Conservation (phyloP, 1,284 basidiomycete genomes). For the Chondrostereum purpureum region DNA sequence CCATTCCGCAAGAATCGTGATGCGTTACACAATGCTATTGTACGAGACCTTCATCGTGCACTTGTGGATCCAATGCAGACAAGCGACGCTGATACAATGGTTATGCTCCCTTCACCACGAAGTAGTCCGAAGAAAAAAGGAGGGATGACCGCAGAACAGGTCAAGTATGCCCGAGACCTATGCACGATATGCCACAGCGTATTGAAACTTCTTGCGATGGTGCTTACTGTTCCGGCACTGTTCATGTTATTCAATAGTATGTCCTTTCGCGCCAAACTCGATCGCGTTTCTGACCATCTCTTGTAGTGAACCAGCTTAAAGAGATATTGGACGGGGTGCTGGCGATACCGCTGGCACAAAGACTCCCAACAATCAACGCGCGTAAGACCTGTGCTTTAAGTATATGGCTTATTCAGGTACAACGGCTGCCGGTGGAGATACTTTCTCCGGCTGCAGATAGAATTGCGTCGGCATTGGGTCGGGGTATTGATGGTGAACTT, state of each 20-base stretch:
- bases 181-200: constrained; percentile 64
- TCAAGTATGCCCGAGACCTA: constrained; percentile 69
- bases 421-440: constrained; percentile 56
- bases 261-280: constrained; percentile 18
- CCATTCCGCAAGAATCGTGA: constrained; percentile 50
- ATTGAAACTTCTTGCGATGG: constrained; percentile 51
- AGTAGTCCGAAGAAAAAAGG: constrained; percentile 50
- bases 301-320: constrained; percentile 49
- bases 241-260: constrained; percentile 56
- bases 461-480: constrained; percentile 61
- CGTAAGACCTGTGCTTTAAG: constrained; percentile 75
- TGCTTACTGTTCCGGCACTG: constrained; percentile 54
- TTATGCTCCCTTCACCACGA: constrained; percentile 37
- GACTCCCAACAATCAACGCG: constrained; percentile 69
- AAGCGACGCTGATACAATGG: constrained; percentile 22
- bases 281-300: constrained; percentile 5
- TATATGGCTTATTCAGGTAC: constrained; percentile 64
- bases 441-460: constrained; percentile 52
- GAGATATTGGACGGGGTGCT: constrained; percentile 56
- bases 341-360: constrained; percentile 59
- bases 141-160: constrained; percentile 69
- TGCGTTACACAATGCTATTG: constrained; percentile 44
- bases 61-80: constrained; percentile 46
- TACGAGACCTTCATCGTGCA: constrained; percentile 58
- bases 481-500: constrained; percentile 75